A percentile compares a stretch with the other conserved stretches of the same genome.
These are phyloP conservation scores for Tricholoma matsutake DNA, from an alignment of 768 basidiomycete genomes.

Conservation along the genomic window DNA sequence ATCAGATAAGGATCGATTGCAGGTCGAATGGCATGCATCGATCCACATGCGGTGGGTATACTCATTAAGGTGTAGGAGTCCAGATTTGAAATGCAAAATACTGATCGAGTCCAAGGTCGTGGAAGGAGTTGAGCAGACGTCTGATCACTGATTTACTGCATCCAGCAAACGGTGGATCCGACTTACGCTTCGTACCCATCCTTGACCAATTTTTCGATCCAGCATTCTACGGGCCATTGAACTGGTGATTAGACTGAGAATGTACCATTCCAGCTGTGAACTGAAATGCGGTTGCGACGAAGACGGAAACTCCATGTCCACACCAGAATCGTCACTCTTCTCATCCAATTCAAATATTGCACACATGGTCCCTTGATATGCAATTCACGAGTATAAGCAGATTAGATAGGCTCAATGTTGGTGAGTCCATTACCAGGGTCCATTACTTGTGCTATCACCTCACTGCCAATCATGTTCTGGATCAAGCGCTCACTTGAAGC, in stretches of 20 bases:
- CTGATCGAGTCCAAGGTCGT: neutral
- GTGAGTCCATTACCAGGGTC: neutral
- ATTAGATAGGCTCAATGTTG: neutral
- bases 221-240: no score
- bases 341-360: neutral
- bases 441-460: no score
- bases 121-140: neutral
- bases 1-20: no score
- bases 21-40: no score
- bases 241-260: no score
- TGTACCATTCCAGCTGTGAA: no score
- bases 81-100: no score
- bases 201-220: neutral
- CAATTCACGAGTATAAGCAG: neutral
- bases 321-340: neutral
- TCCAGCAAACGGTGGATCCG: neutral
- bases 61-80: no score
- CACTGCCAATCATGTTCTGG: neutral
- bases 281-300: neutral
- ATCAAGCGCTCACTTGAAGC: neutral
- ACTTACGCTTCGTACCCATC: neutral
- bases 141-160: neutral
- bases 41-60: no score
- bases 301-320: neutral
- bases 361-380: neutral